Percentiles rank a stretch among this genome's conserved stretches.
Conservation (phyloP, 129 eudicot species). For the Chrysanthemum makinoi region DNA sequence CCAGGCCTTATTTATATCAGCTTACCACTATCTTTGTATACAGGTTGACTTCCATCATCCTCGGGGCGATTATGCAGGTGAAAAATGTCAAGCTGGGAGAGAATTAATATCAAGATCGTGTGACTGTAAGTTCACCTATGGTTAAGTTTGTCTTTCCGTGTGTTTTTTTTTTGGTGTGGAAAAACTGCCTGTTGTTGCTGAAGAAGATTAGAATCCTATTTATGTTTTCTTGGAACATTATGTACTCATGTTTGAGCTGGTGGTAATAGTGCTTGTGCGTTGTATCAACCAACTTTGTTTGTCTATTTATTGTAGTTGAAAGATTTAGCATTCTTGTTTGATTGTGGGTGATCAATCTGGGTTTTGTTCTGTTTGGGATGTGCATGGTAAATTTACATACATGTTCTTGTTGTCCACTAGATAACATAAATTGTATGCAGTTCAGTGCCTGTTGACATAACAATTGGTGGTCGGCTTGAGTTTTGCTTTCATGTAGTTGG, state of each 20-base stretch:
- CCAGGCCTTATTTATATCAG: slow-evolving; percentile 40
- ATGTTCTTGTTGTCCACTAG: too few species aligned
- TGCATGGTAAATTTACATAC: too few species aligned
- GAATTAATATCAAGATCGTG: slow-evolving; percentile 21
- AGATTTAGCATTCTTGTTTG: slow-evolving; percentile 10
- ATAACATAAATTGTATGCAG: too few species aligned
- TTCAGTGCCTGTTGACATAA: too few species aligned
- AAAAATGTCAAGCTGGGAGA: slow-evolving; percentile 19
- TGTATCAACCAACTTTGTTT: slow-evolving; percentile 9
- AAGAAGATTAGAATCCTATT: slow-evolving; percentile 8
- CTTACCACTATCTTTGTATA: slow-evolving; percentile 71
- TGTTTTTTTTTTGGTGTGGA: slow-evolving; percentile 12
- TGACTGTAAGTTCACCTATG: slow-evolving; percentile 11
- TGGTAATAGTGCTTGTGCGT: slow-evolving; percentile 1
- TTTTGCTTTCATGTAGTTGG: too few species aligned
- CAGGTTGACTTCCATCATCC: slow-evolving; percentile 54
- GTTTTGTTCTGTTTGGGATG: neutral
- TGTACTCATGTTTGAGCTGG: slow-evolving; percentile 1
- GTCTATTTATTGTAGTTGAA: slow-evolving; percentile 2
- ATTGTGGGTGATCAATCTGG: neutral
- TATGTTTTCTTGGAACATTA: slow-evolving; percentile 15
- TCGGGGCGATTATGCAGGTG: slow-evolving; percentile 20
- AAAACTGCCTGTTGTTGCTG: slow-evolving; percentile 12
- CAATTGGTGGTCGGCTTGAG: too few species aligned
- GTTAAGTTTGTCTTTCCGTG: slow-evolving; percentile 4